phyloP scores from a whole-genome alignment of 306 rosid genomes.

The Medicago arabica region DNA sequence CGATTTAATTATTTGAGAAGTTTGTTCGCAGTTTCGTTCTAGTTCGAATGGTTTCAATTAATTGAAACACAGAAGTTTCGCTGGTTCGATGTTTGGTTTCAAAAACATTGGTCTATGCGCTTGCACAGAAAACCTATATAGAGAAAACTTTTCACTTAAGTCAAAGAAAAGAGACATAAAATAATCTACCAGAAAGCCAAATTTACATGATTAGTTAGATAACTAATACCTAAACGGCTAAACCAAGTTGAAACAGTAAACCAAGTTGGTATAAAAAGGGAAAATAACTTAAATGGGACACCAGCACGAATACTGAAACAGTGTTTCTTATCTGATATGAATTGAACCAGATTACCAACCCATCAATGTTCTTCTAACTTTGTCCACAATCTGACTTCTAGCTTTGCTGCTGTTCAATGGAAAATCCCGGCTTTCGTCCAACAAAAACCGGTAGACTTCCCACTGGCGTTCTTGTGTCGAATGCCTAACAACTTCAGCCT shows the following conservation, averaged over 20 bases:
- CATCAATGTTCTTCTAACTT: constrained; percentile 81
- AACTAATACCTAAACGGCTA: constrained; percentile 25
- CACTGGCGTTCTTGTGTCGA: constrained; percentile 75
- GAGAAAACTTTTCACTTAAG: constrained; percentile 27
- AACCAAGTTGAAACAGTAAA: constrained; percentile 17
- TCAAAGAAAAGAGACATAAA: constrained; percentile 28
- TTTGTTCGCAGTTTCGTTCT: not conserved
- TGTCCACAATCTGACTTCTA: constrained; percentile 72
- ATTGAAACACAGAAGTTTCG: not conserved
- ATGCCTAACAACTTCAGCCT: constrained; percentile 91
- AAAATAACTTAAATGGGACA: constrained; percentile 31
- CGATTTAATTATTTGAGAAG: not conserved
- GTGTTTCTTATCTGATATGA: constrained; percentile 30
- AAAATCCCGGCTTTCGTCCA: constrained; percentile 72
- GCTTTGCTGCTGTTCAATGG: constrained; percentile 62
- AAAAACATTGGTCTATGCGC: not conserved
- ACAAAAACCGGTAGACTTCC: constrained; percentile 86
- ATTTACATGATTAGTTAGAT: not conserved
- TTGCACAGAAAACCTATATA: constrained; percentile 1
- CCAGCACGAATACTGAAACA: constrained; percentile 7
- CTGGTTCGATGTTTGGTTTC: not conserved
- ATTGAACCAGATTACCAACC: constrained; percentile 65
- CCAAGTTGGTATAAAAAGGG: constrained; percentile 26
- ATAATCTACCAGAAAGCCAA: constrained; percentile 21
- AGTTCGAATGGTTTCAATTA: not conserved